Base-by-base conservation (phyloP, 2,329 filamentous ascomycete species). In the Camillea tinctor region DNA sequence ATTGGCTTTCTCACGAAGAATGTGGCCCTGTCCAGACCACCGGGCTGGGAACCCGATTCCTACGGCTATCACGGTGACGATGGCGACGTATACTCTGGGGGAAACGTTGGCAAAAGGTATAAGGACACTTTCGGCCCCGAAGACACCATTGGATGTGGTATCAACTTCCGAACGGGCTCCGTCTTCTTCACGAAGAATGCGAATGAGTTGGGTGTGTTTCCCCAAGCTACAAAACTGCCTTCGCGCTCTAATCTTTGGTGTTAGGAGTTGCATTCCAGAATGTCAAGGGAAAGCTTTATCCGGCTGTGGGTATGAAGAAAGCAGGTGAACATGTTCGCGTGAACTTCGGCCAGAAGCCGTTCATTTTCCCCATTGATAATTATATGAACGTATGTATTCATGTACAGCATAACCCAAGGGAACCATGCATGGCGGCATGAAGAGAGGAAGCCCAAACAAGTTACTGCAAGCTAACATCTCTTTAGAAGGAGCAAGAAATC, bases 301-400 rank as follows among this genome's bases (percentile, higher is more conserved):
- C 87, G 20, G 79, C 81, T 0, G 77, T 90, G 22, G 87, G 87
- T n/a, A 77, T 90, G 56, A 89, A 88, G 71, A 88, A 84, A 69
- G 74, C 81, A 0, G 84, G 85, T 51, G 87, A 90, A 68, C 81
- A 85, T 65, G 72, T 90, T 60, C 76, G 80, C 61, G 84, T 81
- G 65, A 90, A 90, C 70, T 90, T 90, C 76, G 87, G 87, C 52
- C 86, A 89, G 74, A 84, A 83, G 56, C 90, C 90, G 3, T 98
- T 98, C 74, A 83, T 92, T 51, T 99, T 90, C 76, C 91, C 97
- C 73, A 98, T 99, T 67, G 92, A 97, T 74, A 84, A 85, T 61
- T 85, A 95, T 82, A 89, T 97, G 79, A 84, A 84, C 80, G 91
- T 91, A 82, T 69, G 84, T 69, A n/a, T 20, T 21, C 49, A 13